Base-by-base conservation (phyloP, 306 rosid species). In the Casuarina equisetifolia region DNA sequence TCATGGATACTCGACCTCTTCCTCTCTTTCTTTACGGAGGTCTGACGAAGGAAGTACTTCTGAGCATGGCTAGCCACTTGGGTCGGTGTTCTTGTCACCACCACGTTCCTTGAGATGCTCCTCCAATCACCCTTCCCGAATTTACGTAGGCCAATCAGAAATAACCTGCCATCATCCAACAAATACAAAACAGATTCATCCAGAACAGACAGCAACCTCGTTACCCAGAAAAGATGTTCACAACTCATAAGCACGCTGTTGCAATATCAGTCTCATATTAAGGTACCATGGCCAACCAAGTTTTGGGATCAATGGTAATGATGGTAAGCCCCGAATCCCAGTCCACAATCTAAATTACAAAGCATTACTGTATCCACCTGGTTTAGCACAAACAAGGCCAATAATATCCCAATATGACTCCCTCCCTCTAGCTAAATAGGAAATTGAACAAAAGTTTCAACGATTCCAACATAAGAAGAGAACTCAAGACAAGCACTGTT, bases 1-100 rank as follows among this genome's bases (percentile, higher is more conserved):
- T 94, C 98, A 40, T 94, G 98, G 63, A 94, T 94, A 84, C 98
- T 94, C 15, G 97, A 89, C 48, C 98, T 84, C 76, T 94, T 94
- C 81, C 98, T 82, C 80, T 94, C 98, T 84, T 91, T 94, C 85
- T 87, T 90, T 77, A 57, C 91, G 0, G 94, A 83, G 75, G 38
- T 86, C 73, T 89, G 97, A 13, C 98, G 95, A 53, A 90, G 90
- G 67, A 82, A 94, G 79, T 89, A 94, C n/a, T 94, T 94, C 68
- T 94, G 98, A 11, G 98, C 98, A 69, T 94, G 98, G 80, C 98
- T 94, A 13, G 98, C 98, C 20, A 94, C 98, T 61, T 94, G 98
- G 17, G 98, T 91, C 0, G 98, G 96, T 38, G 98, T 93, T 82
- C 97, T 89, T 3, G 96, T 89, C 55, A 92, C 90, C 32, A 94